phyloP scores from a whole-genome alignment of 1,139 yeast species.

The Pichia sp. region DNA sequence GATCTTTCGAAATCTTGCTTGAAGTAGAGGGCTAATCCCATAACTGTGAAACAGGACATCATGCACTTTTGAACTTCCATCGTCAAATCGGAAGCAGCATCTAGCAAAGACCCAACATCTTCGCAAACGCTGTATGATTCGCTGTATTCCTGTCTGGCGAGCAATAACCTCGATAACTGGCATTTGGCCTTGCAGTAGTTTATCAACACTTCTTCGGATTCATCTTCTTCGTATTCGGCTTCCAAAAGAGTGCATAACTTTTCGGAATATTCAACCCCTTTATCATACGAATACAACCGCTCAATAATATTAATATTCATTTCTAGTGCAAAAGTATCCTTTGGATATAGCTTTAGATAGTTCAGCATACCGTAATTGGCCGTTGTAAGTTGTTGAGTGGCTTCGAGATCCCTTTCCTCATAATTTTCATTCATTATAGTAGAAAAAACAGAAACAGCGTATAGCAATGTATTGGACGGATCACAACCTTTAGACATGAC shows the following conservation, averaged over 20 bases:
- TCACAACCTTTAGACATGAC: slow-evolving; percentile 69
- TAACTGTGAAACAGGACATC: slow-evolving; percentile 60
- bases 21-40: slow-evolving; percentile 70
- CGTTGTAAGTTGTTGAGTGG: slow-evolving; percentile 60
- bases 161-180: slow-evolving; percentile 63
- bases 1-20: slow-evolving; percentile 57
- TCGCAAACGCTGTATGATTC: slow-evolving; percentile 60
- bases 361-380: slow-evolving; percentile 72
- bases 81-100: slow-evolving; percentile 37
- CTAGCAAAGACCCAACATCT: slow-evolving; percentile 49
- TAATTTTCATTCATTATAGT: slow-evolving; percentile 37
- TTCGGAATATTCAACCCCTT: slow-evolving; percentile 46
- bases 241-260: slow-evolving; percentile 52
- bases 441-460: slow-evolving; percentile 56
- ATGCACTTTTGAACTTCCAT: slow-evolving; percentile 32
- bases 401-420: slow-evolving; percentile 47
- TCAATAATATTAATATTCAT: slow-evolving; percentile 62
- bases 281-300: slow-evolving; percentile 57
- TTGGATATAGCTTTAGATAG: slow-evolving; percentile 64
- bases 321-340: slow-evolving; percentile 57
- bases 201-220: slow-evolving; percentile 33
- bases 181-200: slow-evolving; percentile 59
- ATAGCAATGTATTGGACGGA: slow-evolving; percentile 67
- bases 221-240: slow-evolving; percentile 49
- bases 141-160: slow-evolving; percentile 55